Evolutionary conservation across 2,329 filamentous ascomycete species (phyloP).

Genomic region (Colletotrichum sp.): DNA sequence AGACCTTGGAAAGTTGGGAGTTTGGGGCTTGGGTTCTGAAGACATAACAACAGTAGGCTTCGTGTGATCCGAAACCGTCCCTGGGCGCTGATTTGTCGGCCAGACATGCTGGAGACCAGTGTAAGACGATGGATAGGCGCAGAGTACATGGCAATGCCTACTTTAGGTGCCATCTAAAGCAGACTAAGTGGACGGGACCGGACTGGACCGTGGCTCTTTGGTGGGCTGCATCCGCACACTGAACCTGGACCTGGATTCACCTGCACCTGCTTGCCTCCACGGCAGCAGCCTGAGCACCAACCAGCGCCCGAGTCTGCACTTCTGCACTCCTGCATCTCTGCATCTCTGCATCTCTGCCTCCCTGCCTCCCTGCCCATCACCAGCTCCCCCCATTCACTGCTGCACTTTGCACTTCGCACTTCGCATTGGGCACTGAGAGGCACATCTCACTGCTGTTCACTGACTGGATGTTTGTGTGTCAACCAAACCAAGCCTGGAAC

Average conservation of each 20-base stretch:
- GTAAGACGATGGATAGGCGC: background rate
- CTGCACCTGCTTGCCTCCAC: background rate
- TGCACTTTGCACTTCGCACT: background rate
- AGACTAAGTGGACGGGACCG: constrained; percentile 11
- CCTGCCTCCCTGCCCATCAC: background rate
- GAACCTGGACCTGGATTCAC: background rate
- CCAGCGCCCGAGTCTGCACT: background rate
- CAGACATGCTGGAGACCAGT: background rate
- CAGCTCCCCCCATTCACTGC: background rate
- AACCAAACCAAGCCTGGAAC: background rate
- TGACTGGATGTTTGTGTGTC: background rate
- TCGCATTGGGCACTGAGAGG: background rate
- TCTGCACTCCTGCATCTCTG: background rate
- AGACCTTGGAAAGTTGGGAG: background rate
- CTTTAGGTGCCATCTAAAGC: background rate
- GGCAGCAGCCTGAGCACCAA: background rate
- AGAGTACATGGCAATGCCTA: background rate
- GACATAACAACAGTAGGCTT: background rate
- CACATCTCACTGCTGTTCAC: background rate
- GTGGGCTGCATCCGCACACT: constrained; percentile 1
- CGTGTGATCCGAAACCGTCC: constrained; percentile 12
- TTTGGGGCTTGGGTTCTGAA: background rate
- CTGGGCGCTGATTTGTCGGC: constrained; percentile 9
- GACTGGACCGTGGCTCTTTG: constrained; percentile 11
- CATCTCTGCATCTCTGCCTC: background rate